Percentiles rank a stretch among this genome's conserved stretches.
phyloP scores from a whole-genome alignment of 306 rosid species.

The Notholithocarpus densiflorus region DNA sequence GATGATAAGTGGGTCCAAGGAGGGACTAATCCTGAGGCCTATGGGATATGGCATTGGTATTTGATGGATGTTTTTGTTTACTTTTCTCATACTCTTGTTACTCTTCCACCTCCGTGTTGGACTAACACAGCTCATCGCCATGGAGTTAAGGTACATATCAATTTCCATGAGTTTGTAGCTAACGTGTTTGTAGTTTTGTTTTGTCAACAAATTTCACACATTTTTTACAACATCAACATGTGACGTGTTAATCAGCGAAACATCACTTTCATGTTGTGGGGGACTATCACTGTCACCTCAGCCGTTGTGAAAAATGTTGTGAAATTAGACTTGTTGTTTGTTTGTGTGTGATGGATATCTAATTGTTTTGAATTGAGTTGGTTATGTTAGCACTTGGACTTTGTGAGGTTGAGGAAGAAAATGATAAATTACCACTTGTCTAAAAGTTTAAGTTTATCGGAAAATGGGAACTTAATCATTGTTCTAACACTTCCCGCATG shows the following conservation, averaged over 20 bases:
- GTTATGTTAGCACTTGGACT: background rate
- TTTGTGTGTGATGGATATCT: background rate
- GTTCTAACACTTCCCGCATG: too few species aligned
- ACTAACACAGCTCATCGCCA: constrained; percentile 72
- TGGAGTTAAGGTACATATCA: constrained; percentile 71
- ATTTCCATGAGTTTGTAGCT: background rate
- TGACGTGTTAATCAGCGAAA: background rate
- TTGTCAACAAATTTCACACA: too few species aligned
- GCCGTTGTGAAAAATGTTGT: too few species aligned
- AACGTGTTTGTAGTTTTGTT: background rate
- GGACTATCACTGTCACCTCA: too few species aligned
- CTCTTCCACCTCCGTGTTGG: constrained; percentile 96
- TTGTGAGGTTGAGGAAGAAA: background rate
- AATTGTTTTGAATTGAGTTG: background rate
- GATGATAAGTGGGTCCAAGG: constrained; percentile 96
- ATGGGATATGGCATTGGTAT: constrained; percentile 84
- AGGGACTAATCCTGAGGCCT: constrained; percentile 73
- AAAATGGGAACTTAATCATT: too few species aligned
- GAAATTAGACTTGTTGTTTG: background rate
- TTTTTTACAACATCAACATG: background rate
- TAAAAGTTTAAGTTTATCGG: too few species aligned
- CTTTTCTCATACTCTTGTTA: constrained; percentile 72
- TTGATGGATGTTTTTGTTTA: constrained; percentile 85
- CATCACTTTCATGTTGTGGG: background rate
- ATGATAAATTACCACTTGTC: too few species aligned